Conservation (phyloP, 306 rosid genomes). For the Vicia sativa region DNA sequence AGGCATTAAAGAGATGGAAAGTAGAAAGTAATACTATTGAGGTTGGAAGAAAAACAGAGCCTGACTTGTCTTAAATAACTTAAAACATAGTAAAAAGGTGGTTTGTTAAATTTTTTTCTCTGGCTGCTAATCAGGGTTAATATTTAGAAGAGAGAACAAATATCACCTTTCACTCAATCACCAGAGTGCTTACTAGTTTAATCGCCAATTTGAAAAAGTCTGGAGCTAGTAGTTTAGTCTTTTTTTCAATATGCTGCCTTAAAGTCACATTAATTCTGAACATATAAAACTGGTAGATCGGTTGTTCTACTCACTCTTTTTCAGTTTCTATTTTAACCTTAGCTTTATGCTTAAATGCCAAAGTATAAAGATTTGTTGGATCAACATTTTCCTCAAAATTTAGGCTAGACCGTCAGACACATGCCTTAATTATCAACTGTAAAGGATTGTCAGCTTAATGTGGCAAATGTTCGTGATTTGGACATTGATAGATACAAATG, state of each 20-base stretch:
- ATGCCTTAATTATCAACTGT: constrained; percentile 21
- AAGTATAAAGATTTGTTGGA: constrained; percentile 26
- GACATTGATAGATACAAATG: constrained; percentile 11
- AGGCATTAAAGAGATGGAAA: constrained; percentile 45
- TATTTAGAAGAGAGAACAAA: neutral
- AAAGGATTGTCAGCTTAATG: constrained; percentile 21
- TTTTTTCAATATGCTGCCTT: neutral
- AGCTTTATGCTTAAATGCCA: constrained; percentile 18
- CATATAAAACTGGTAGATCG: constrained; percentile 7
- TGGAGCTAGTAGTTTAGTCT: constrained; percentile 1
- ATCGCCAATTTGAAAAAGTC: constrained; percentile 10
- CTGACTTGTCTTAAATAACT: constrained; percentile 12
- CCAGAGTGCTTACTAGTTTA: neutral
- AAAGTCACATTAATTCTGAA: constrained; percentile 18
- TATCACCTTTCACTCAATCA: neutral
- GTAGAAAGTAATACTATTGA: constrained; percentile 48
- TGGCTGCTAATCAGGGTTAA: constrained; percentile 2
- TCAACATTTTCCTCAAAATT: constrained; percentile 2
- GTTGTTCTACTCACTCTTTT: neutral
- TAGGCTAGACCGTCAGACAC: neutral
- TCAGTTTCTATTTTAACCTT: constrained; percentile 19
- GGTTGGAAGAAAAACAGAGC: constrained; percentile 57
- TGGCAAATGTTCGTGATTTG: constrained; percentile 14
- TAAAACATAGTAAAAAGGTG: neutral
- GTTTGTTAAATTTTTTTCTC: constrained; percentile 13